Evolutionary conservation across 106 monocot species (phyloP).

Genomic region (Allium fistulosum): DNA sequence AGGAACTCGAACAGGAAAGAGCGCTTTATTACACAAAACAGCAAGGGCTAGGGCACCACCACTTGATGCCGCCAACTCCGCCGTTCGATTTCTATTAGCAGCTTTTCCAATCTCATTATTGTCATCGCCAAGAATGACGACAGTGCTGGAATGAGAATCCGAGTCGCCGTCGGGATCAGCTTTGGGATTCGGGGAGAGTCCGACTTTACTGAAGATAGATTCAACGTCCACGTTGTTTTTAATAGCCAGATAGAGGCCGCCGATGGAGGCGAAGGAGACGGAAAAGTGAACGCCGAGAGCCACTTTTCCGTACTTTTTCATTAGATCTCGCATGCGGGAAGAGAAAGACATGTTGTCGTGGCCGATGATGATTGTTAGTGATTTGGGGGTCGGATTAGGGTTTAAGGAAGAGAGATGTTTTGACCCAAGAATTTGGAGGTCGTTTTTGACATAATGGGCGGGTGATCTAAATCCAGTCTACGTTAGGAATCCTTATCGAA

Average conservation of each 20-base stretch:
- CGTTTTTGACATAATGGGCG: no score
- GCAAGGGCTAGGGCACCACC: conserved; percentile 85
- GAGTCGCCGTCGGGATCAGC: conserved; percentile 3
- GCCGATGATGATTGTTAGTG: not conserved
- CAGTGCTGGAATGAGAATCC: not conserved
- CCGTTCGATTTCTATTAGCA: conserved; percentile 42
- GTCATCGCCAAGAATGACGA: conserved; percentile 12
- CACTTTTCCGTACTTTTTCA: conserved; percentile 93
- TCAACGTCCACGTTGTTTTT: conserved; percentile 97
- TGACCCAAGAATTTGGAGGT: no score
- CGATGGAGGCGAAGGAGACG: conserved; percentile 77
- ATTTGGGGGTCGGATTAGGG: conserved; percentile 6
- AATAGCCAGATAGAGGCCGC: conserved; percentile 85
- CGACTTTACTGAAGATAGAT: conserved; percentile 48
- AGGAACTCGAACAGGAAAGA: conserved; percentile 80
- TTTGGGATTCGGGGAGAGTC: conserved; percentile 29
- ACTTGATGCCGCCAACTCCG: conserved; percentile 69
- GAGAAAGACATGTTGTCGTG: conserved; percentile 32
- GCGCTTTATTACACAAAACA: conserved; percentile 85
- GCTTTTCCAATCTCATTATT: not conserved
- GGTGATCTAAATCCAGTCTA: no score
- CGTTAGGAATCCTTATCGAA: no score
- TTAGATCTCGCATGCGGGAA: conserved; percentile 45
- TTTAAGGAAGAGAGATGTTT: conserved; percentile 1
- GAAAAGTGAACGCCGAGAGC: conserved; percentile 84